Evolutionary conservation across 805 yeast genomes (phyloP).

Genomic region (Alloascoidea hylecoeti): DNA sequence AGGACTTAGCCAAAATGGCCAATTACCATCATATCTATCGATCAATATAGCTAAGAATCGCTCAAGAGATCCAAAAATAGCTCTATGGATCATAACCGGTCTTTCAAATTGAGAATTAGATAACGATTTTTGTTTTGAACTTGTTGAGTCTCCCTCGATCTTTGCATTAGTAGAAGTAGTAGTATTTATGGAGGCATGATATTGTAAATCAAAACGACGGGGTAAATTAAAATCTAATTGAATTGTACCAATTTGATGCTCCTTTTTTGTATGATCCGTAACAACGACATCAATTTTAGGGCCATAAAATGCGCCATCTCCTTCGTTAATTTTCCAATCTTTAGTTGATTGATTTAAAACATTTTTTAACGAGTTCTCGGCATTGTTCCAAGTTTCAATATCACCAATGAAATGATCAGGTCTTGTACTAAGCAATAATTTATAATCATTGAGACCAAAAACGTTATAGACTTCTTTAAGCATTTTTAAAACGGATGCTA

Average conservation of each 20-base stretch:
- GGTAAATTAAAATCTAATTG: slow-evolving; percentile 95
- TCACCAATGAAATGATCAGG: slow-evolving; percentile 75
- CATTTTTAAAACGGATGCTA: slow-evolving; percentile 53
- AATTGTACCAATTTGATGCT: slow-evolving; percentile 90
- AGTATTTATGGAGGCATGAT: slow-evolving; percentile 28
- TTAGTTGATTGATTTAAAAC: slow-evolving; percentile 40
- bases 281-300: slow-evolving; percentile 76
- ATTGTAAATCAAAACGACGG: slow-evolving; percentile 61
- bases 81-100: slow-evolving; percentile 95
- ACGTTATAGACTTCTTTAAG: slow-evolving; percentile 61
- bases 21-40: slow-evolving; percentile 81
- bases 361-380: slow-evolving; percentile 51
- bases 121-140: too few species aligned
- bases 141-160: too few species aligned
- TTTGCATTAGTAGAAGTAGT: slow-evolving; percentile 21
- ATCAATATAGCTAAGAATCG: slow-evolving; percentile 82
- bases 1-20: slow-evolving; percentile 98
- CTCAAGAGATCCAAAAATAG: slow-evolving; percentile 90
- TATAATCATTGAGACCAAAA: slow-evolving; percentile 46
- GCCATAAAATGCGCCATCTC: slow-evolving; percentile 83
- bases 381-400: slow-evolving; percentile 63
- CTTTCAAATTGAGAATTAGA: slow-evolving; percentile 34
- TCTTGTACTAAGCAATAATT: slow-evolving; percentile 69
- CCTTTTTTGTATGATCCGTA: slow-evolving; percentile 64
- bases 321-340: slow-evolving; percentile 62